These are phyloP conservation scores for Sphaerulina musiva DNA, from an alignment of 2,329 filamentous ascomycete genomes.

Conservation along the genomic window DNA sequence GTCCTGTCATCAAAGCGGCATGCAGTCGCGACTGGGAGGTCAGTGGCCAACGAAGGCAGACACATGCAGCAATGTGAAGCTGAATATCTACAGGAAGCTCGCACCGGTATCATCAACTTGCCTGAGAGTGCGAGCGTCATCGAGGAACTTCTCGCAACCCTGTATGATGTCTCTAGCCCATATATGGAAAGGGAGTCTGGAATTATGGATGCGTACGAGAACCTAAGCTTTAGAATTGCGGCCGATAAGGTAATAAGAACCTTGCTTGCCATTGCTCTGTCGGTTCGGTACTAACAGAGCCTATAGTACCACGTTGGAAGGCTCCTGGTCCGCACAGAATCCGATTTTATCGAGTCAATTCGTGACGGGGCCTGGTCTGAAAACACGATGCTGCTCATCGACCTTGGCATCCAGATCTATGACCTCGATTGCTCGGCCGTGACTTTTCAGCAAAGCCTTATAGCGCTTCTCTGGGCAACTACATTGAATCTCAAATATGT, in stretches of 20 bases:
- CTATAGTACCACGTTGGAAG: too few species aligned
- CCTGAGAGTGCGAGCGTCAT: neutral
- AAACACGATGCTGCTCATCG: neutral
- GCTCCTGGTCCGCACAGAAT: too few species aligned
- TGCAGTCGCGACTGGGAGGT: neutral
- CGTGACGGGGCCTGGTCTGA: too few species aligned
- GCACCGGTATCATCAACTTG: neutral
- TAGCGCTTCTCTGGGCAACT: neutral
- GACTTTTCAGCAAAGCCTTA: neutral
- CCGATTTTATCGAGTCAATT: too few species aligned
- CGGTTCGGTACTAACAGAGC: neutral
- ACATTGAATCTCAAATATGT: neutral
- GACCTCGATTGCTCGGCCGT: neutral
- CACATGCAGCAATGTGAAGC: neutral
- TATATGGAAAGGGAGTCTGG: neutral
- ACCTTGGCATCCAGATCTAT: neutral
- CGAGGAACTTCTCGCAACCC: neutral
- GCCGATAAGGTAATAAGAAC: neutral
- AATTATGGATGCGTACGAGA: neutral
- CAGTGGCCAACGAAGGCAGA: neutral
- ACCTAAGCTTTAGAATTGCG: neutral
- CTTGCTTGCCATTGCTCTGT: neutral
- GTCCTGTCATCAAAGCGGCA: constrained; percentile 1
- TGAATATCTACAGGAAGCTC: neutral
- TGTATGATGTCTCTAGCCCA: neutral